Base-by-base conservation (phyloP, 192 early-diverging fungal genomes). In the Coemansia furcata region DNA sequence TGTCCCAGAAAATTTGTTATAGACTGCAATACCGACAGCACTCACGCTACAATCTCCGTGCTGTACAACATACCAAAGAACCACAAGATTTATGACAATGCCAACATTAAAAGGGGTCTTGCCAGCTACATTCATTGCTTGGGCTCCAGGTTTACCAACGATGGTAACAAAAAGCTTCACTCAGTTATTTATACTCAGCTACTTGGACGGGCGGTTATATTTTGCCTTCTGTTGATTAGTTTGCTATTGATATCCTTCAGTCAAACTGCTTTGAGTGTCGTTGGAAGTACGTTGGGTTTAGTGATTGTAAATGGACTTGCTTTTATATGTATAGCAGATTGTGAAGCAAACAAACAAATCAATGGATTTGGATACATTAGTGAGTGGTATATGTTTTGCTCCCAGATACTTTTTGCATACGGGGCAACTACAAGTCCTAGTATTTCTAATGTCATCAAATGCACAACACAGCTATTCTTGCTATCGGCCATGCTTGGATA, bases 391-490 rank as follows among this genome's bases (percentile, higher is more conserved):
- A 6, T 33, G 30, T 57, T 57, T 17, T 33, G 29, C 30, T n/a
- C 54, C 2, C 54, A 57, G 30, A 57, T 57, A n/a, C 32, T 57
- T n/a, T 57, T 57, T 57, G 54, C 12, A 57, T 33, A n/a, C 30
- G 30, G 30, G 6, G 33, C 29, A 3, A 26, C 49, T 11, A 57
- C 54, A n/a, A 57, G 17, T 32, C 54, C 54, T 17, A 32, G 54
- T n/a, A 17, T 57, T 32, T 14, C 30, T 6, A 57, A 15, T 35
- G 11, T 14, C 6, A 15, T 23, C 30, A 57, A 57, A 17, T 57
- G 54, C 30, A 15, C 54, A 8, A 32, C 54, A 15, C 54, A 10
- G 15, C 4, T 57, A 32, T 30, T 14, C 30, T 15, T 57, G 6
- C 7, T 57, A 6, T 32, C 54, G 4, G 5, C 0, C 8, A 49